Evolutionary conservation across 2,329 filamentous ascomycete species (phyloP), one percentile per base, ranked within the genome.

Genomic region (Pyrenophora graminea): DNA sequence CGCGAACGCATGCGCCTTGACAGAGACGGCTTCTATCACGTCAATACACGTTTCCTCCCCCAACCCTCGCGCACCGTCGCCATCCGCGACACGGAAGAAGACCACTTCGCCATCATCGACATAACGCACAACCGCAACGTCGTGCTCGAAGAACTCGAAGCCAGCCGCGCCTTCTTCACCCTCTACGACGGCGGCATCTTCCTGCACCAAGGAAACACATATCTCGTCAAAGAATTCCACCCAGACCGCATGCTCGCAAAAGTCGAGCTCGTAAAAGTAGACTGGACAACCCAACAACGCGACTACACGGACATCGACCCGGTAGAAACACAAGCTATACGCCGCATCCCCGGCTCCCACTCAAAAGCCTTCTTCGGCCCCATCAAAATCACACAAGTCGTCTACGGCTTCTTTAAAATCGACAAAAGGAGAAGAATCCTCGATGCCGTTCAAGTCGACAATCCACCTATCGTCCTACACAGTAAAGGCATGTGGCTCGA

Each of bases 331-430:
- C 91, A 97, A 75, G 87, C 88, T 2, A 91, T 96, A 57, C 86
- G 91, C 6, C 82, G 80, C 15, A 89, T 97, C 32, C 78, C 80
- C 0, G 70, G 75, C 60, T 87, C 85, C 0, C 74, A 79, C 3
- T 88, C 82, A 0, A 82, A 85, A 54, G 93, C 92, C 1, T 97
- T 90, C 74, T 92, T 90, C 68, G 94, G 94, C 31, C 79, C 84
- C 0, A 93, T 99, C 69, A 87, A 88, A 63, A 92, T 97, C 65
- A 85, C 88, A 58, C 88, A 93, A 60, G 87, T 90, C 25, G 91
- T 99, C 2, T 97, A 95, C 70, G 94, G 94, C 2, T 99, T 94
- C 77, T 97, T 97, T 82, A 97, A 97, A 70, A 79, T 97, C n/a
- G 92, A 97, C 73, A 88, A 87, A 68, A 87, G 85, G 61, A 84